Evolutionary conservation across 148 eudicot species (phyloP).

Genomic region (Pouteria glomerata): DNA sequence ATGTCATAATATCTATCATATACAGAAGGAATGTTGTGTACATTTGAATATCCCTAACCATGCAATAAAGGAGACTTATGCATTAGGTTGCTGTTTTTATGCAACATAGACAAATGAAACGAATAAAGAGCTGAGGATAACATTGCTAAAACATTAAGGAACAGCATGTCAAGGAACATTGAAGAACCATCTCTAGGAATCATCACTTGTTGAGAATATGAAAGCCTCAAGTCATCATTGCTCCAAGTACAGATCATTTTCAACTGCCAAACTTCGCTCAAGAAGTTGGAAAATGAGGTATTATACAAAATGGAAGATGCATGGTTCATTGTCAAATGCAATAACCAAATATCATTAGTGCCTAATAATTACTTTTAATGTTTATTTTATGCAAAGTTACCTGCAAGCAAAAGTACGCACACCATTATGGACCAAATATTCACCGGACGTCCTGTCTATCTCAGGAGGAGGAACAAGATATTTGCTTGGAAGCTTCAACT

Average conservation of each 20-base stretch:
- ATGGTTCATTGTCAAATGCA: not conserved
- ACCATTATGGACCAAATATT: slow-evolving; percentile 70
- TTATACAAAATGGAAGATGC: not conserved
- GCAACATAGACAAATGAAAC: not conserved
- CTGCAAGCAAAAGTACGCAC: slow-evolving; percentile 92
- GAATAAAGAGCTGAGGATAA: not conserved
- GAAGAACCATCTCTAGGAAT: not conserved
- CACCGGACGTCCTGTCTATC: slow-evolving; percentile 88
- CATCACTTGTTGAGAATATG: not conserved
- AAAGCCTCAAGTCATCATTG: not conserved
- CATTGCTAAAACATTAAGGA: not conserved
- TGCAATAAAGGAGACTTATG: no score
- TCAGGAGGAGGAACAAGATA: slow-evolving; percentile 88
- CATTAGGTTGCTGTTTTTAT: no score
- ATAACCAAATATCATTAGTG: not conserved
- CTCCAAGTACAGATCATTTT: not conserved
- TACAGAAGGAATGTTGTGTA: no score
- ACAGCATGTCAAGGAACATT: not conserved
- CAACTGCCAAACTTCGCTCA: no score
- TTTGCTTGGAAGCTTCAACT: slow-evolving; percentile 71
- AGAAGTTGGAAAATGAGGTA: not conserved
- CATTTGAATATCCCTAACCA: no score
- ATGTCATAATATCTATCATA: no score
- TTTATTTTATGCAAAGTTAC: slow-evolving; percentile 24
- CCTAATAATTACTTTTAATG: not conserved